A percentile compares a stretch with the other conserved stretches of the same genome.
phyloP scores from a whole-genome alignment of 441 rosid genomes.

The Erodium trifolium region DNA sequence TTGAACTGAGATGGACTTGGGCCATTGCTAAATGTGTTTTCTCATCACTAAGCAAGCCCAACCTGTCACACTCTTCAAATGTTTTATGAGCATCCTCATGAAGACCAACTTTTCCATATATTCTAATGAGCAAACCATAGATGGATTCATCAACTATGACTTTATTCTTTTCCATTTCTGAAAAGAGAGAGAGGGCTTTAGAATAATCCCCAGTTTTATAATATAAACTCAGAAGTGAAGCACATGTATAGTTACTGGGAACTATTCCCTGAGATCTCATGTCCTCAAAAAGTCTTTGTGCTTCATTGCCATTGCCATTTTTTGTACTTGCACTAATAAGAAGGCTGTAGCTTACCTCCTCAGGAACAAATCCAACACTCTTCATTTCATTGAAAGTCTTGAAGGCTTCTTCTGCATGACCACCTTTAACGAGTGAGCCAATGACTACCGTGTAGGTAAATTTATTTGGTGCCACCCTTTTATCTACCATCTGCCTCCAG shows the following conservation, averaged over 20 bases:
- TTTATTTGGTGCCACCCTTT: conserved; percentile 43
- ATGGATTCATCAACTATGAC: conserved; percentile 75
- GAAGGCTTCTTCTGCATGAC: conserved; percentile 52
- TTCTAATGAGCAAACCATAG: conserved; percentile 76
- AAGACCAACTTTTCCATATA: conserved; percentile 82
- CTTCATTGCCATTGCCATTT: conserved; percentile 52
- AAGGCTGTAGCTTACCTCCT: conserved; percentile 72
- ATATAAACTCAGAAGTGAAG: conserved; percentile 72
- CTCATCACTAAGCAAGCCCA: conserved; percentile 61
- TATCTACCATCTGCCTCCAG: conserved; percentile 65
- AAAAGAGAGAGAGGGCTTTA: conserved; percentile 76
- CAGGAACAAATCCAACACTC: conserved; percentile 51
- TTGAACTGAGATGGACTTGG: conserved; percentile 63
- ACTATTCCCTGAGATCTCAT: conserved; percentile 55
- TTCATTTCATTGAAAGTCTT: conserved; percentile 60
- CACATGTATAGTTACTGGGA: conserved; percentile 89
- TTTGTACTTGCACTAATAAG: conserved; percentile 51
- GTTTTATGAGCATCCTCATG: conserved; percentile 64
- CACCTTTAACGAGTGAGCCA: conserved; percentile 59
- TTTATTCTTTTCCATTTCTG: conserved; percentile 62
- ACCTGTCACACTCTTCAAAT: conserved; percentile 52
- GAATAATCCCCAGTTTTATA: conserved; percentile 67
- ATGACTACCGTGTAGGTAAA: conserved; percentile 79
- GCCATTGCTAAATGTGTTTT: conserved; percentile 91
- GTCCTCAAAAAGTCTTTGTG: conserved; percentile 52